Conservation (phyloP, 1,284 basidiomycete species). For the Ganoderma resinaceum region DNA sequence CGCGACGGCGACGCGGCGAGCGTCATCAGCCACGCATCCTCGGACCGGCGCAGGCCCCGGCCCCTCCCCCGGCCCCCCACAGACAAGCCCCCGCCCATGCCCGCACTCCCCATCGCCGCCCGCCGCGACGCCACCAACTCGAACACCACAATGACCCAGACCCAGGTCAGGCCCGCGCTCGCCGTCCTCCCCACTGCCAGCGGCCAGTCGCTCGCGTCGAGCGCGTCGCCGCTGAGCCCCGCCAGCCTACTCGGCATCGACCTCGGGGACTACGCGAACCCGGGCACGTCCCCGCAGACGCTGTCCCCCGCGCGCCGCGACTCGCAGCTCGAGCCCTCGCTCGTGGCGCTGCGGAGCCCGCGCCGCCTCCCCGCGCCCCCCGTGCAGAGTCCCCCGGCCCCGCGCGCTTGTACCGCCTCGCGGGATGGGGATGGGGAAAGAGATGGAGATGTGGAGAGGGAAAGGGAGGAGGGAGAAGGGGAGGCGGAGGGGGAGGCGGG, state of each 20-base stretch:
- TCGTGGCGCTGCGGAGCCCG: not conserved
- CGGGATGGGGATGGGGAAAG: no score
- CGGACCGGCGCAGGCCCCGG: not conserved
- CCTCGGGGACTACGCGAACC: not conserved
- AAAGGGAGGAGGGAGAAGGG: not conserved
- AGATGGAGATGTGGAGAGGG: no score
- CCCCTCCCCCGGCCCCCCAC: not conserved
- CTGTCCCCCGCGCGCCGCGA: constrained; percentile 4
- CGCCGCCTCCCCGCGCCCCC: constrained; percentile 4
- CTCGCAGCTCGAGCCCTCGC: constrained; percentile 2
- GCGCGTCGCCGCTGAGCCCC: not conserved
- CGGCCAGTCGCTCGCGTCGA: not conserved
- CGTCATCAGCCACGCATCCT: not conserved
- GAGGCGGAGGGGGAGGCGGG: not conserved
- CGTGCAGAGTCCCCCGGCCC: not conserved
- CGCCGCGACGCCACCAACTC: not conserved
- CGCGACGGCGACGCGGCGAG: not conserved
- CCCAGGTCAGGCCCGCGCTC: no score
- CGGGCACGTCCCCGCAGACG: not conserved
- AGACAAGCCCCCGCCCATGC: not conserved
- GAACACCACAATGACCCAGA: no score
- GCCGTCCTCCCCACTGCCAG: no score
- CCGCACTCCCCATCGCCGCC: not conserved
- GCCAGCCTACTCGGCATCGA: not conserved
- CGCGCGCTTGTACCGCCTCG: no score